Evolutionary conservation across 2,329 filamentous ascomycete species (phyloP).

Genomic region (Fusarium sp.): DNA sequence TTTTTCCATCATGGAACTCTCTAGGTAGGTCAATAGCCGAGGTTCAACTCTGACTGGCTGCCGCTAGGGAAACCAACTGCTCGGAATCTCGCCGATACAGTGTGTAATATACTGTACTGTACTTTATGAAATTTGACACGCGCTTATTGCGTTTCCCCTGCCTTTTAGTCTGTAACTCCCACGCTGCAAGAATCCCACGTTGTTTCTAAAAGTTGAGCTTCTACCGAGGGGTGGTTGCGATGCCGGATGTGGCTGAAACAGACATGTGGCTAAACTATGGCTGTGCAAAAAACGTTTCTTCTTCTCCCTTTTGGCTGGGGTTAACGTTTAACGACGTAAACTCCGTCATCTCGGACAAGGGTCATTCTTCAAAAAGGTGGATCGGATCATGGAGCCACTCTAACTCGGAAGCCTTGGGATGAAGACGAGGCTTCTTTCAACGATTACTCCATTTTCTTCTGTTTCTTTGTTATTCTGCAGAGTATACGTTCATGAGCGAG

Average conservation of each 20-base stretch:
- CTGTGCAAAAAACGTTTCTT: background rate
- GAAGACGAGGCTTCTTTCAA: constrained; percentile 16
- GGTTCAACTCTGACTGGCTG: background rate
- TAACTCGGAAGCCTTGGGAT: constrained; percentile 14
- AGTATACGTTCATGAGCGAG: background rate
- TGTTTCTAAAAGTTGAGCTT: background rate
- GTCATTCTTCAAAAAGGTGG: background rate
- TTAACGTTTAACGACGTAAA: background rate
- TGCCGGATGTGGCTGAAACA: background rate
- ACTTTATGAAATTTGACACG: background rate
- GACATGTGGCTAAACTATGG: background rate
- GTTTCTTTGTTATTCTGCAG: background rate
- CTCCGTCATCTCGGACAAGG: constrained; percentile 2
- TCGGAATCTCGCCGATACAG: background rate
- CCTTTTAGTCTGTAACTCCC: background rate
- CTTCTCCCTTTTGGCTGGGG: background rate
- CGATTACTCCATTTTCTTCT: background rate
- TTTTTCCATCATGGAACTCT: background rate
- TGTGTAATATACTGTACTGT: background rate
- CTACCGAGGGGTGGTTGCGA: background rate
- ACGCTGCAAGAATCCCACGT: constrained; percentile 1
- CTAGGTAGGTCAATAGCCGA: background rate
- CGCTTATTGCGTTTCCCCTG: background rate
- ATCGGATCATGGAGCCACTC: constrained; percentile 11
- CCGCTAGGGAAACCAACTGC: background rate